A percentile compares a stretch with the other conserved stretches of the same genome.
phyloP scores from a whole-genome alignment of 495 filamentous ascomycete genomes.

The Tuber calosporum region DNA sequence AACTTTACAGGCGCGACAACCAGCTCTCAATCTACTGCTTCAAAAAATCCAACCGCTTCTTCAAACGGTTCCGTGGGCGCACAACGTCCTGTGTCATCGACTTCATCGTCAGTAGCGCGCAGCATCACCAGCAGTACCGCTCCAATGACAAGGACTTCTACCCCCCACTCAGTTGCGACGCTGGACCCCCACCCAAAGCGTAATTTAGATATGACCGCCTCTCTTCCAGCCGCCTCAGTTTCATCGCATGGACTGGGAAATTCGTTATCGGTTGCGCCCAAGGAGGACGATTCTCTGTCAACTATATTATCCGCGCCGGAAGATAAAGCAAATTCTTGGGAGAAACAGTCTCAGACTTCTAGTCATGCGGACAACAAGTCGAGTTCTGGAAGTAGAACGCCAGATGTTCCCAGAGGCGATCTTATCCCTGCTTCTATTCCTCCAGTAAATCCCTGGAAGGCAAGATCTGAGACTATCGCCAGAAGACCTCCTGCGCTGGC shows the following conservation, averaged over 20 bases:
- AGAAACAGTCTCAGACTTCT: constrained; percentile 59
- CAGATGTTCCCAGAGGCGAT: constrained; percentile 47
- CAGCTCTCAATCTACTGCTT: constrained; percentile 37
- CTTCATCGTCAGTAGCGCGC: constrained; percentile 22
- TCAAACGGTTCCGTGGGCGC: constrained; percentile 28
- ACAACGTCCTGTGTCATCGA: constrained; percentile 34
- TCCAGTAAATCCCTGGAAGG: constrained; percentile 75
- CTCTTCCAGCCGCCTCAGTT: constrained; percentile 51
- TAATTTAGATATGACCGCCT: constrained; percentile 42
- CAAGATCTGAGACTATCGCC: constrained; percentile 63
- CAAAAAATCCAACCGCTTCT: constrained; percentile 18
- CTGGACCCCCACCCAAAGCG: constrained; percentile 23
- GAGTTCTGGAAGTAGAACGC: constrained; percentile 45
- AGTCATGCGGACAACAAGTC: constrained; percentile 38
- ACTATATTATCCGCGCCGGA: constrained; percentile 57
- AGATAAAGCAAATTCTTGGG: constrained; percentile 59
- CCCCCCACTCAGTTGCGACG: constrained; percentile 22
- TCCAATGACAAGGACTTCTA: constrained; percentile 26
- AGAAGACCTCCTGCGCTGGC: constrained; percentile 48
- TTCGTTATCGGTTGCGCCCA: constrained; percentile 58
- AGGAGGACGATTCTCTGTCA: constrained; percentile 57
- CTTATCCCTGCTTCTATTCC: constrained; percentile 76
- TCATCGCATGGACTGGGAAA: constrained; percentile 62
- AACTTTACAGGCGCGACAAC: constrained; percentile 22
- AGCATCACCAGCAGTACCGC: constrained; percentile 37